A percentile compares a stretch with the other conserved stretches of the same genome.
These are phyloP conservation scores for Obba rivulosa DNA, from an alignment of 768 basidiomycete genomes.

Conservation along the genomic window DNA sequence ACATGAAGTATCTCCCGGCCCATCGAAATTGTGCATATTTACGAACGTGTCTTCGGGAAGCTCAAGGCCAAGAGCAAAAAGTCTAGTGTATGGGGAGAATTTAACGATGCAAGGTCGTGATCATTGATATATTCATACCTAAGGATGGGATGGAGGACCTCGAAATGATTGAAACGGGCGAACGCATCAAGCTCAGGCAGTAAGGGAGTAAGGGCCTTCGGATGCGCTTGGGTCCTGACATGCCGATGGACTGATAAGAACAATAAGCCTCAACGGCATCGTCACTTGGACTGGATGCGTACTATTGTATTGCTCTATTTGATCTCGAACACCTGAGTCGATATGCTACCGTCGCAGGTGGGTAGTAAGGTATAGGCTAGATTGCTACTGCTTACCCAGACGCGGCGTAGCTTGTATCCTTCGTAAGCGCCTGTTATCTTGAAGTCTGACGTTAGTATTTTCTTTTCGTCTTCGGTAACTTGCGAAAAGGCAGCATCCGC, in stretches of 20 bases:
- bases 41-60: conserved; percentile 40
- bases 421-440: conserved; percentile 41
- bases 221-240: conserved; percentile 23
- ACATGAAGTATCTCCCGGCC: conserved; percentile 32
- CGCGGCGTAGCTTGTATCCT: conserved; percentile 47
- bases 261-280: background rate
- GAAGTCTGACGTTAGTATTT: conserved; percentile 19
- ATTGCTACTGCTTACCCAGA: conserved; percentile 35
- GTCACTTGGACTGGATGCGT: conserved; percentile 1
- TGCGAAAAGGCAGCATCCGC: conserved; percentile 25
- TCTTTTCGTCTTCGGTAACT: conserved; percentile 25
- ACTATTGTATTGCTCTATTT: conserved; percentile 42
- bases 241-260: conserved; percentile 21
- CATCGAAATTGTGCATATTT: conserved; percentile 32
- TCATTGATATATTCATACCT: conserved; percentile 10
- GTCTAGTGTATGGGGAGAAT: conserved; percentile 11
- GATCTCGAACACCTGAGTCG: conserved; percentile 34
- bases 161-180: conserved; percentile 23
- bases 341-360: conserved; percentile 25
- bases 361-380: too few species aligned
- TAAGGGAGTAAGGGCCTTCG: conserved; percentile 22
- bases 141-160: conserved; percentile 23
- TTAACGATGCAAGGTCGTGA: background rate
- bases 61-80: conserved; percentile 41
- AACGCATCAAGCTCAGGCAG: conserved; percentile 27